Base-by-base conservation (phyloP, 2,329 filamentous ascomycete species). In the Xylariales sp. region DNA sequence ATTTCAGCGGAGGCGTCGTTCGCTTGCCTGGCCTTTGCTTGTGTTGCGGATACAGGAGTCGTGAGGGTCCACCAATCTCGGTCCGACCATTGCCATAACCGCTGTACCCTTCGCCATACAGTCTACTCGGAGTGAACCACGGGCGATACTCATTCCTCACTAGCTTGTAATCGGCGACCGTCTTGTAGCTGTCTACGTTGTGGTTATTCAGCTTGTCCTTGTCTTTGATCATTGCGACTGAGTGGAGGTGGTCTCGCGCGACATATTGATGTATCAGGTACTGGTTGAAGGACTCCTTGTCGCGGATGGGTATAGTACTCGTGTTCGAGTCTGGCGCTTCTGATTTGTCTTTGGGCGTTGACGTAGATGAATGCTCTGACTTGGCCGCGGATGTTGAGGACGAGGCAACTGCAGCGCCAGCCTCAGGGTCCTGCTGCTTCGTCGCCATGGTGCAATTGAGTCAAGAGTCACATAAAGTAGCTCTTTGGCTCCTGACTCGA, bases 11-110 rank as follows among this genome's bases (percentile, higher is more conserved):
- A 22, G 81, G 78, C 10, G 88, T 85, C 52, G 83, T 82, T 51
- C 86, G 80, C 53, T 84, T 84, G 27, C 88, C 90, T 1, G 86
- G 83, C 41, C 86, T 81, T 48, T 80, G 81, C 59, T 88, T 85
- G 52, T 86, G 79, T 28, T 71, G 69, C 16, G 90, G 90, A 66
- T 97, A 97, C 32, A 95, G 64, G 45, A 97, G 71, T 48, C 79
- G 76, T 32, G 84, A 75, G 37, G 78, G 82, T 34, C 74, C 74
- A 44, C 82, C 73, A 46, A 71, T 70, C 55, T 90, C 88, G 21
- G 91, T 96, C 54, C 80, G 74, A 46, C 86, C 84, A 68, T 97
- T 97, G 50, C 87, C 91, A 58, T 85, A 95, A 32, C 90, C 91
- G 58, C 79, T 82, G 61, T 95, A 98, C 41, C 93, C 93, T 53